These are phyloP conservation scores for Clarkia xantiana DNA, from an alignment of 345 rosid genomes.

Conservation along the genomic window DNA sequence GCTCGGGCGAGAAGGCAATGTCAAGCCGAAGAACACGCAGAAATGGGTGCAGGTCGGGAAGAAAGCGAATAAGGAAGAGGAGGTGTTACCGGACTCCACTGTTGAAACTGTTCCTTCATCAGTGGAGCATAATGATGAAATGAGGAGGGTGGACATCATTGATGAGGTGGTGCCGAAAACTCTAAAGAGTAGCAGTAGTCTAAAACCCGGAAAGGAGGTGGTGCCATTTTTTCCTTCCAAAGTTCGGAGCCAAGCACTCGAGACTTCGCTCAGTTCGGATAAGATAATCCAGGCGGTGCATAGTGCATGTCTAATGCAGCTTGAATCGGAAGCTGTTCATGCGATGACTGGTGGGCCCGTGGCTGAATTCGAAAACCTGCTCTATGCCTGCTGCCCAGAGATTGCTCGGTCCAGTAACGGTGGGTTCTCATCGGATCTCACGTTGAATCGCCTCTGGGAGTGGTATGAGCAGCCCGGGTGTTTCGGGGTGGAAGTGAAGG, in stretches of 20 bases:
- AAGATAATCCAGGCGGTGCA: constrained; percentile 21
- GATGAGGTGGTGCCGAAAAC: neutral
- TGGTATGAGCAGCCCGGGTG: constrained; percentile 46
- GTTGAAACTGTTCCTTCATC: neutral
- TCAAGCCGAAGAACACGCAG: no score
- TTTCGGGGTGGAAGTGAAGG: constrained; percentile 41
- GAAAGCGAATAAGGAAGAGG: no score
- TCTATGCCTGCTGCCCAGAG: constrained; percentile 33
- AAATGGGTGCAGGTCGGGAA: no score
- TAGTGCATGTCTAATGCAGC: constrained; percentile 20
- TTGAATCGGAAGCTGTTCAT: constrained; percentile 37
- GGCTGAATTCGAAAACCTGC: constrained; percentile 42
- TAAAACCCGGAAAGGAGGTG: no score
- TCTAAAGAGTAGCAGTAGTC: neutral
- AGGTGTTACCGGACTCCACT: neutral
- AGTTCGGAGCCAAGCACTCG: neutral
- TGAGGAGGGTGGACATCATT: no score
- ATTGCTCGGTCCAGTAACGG: no score
- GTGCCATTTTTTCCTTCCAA: neutral
- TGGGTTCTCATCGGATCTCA: constrained; percentile 11
- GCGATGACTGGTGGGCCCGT: constrained; percentile 31
- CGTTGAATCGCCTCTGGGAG: constrained; percentile 33
- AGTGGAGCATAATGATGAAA: no score
- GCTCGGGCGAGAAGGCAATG: no score
- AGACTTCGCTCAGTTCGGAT: constrained; percentile 12